Base-by-base conservation (phyloP, 768 basidiomycete species). In the Pilatotrama ljubarskyi region DNA sequence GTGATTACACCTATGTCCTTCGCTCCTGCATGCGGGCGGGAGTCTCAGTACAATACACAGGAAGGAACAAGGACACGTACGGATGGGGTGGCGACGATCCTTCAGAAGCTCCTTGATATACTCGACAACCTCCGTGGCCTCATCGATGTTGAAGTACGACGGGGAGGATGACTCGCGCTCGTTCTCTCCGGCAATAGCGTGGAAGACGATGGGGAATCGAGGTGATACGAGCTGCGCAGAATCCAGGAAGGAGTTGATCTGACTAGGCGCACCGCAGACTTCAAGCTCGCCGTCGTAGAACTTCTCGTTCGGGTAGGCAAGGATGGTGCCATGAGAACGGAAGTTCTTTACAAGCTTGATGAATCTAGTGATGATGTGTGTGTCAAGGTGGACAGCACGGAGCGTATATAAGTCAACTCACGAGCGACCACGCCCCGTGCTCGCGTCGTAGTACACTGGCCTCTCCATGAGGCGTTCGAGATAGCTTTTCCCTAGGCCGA, bases 401-500 rank as follows among this genome's bases (percentile, higher is more conserved):
- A 15, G 37, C 29, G 3, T 8, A 38, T 22, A 5, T n/a, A 29
- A 15, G 14, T 35, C 15, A 25, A 64, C 74, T 58, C 51, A 78
- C 78, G 75, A 74, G 5, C 67, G 58, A 1, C 73, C 75, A 1
- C 42, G 61, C 3, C 65, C 62, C n/a, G n/a, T 1, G 32, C 44
- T 1, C 56, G 15, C 7, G 65, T n/a, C 52, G 32, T 70, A 64
- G 38, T 79, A 79, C 3, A 74, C 43, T 0, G 60, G 62, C 0
- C 66, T 59, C 10, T 54, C 57, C 73, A 77, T 78, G 20, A 79
- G 66, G 9, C 88, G 75, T 64, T 88, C 85, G 25, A 90, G 68
- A 59, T 82, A 89, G 61, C 86, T 88, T 20, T 65, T 77, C 59
- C 82, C 82, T 3, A 90, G 69, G 0, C 84, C 86, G 3, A 90